phyloP scores from a whole-genome alignment of 2,329 filamentous ascomycete species.

The Talaromyces sp. region DNA sequence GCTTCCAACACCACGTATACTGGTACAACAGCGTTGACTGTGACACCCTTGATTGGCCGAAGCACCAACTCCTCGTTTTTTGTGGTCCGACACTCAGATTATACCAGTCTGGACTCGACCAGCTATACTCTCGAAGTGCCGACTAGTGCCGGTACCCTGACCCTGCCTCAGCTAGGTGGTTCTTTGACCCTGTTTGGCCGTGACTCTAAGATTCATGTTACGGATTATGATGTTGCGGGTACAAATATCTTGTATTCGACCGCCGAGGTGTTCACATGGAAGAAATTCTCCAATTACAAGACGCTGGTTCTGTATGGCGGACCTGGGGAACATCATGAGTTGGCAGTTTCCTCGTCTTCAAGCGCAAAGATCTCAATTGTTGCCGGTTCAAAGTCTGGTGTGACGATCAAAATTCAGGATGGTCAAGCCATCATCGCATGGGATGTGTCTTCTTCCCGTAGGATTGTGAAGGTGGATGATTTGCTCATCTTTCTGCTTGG shows the following conservation, averaged over 20 bases:
- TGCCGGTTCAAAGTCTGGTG: slow-evolving; percentile 31
- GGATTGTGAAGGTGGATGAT: slow-evolving; percentile 38
- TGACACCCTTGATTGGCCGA: slow-evolving; percentile 59
- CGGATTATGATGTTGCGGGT: slow-evolving; percentile 40
- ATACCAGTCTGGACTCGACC: slow-evolving; percentile 55
- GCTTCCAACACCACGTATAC: slow-evolving; percentile 41
- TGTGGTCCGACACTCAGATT: slow-evolving; percentile 63
- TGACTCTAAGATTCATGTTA: slow-evolving; percentile 45
- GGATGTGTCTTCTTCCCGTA: slow-evolving; percentile 50
- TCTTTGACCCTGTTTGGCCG: slow-evolving; percentile 38
- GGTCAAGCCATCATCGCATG: slow-evolving; percentile 45
- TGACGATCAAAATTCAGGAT: slow-evolving; percentile 30
- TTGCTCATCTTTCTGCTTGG: slow-evolving; percentile 55
- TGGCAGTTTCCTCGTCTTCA: slow-evolving; percentile 32
- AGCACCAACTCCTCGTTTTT: slow-evolving; percentile 58
- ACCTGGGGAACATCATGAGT: slow-evolving; percentile 39
- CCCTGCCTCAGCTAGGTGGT: slow-evolving; percentile 40
- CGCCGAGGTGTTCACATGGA: slow-evolving; percentile 49
- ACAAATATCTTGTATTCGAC: slow-evolving; percentile 43
- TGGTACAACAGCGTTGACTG: slow-evolving; percentile 54
- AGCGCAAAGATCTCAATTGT: slow-evolving; percentile 28
- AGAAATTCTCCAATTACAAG: slow-evolving; percentile 57
- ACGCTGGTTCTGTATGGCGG: slow-evolving; percentile 42
- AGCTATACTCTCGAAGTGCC: slow-evolving; percentile 61
- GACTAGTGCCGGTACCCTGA: slow-evolving; percentile 39